A percentile compares a stretch with the other conserved stretches of the same genome.
phyloP scores from a whole-genome alignment of 257 asterid genomes.

The Lantana camara region DNA sequence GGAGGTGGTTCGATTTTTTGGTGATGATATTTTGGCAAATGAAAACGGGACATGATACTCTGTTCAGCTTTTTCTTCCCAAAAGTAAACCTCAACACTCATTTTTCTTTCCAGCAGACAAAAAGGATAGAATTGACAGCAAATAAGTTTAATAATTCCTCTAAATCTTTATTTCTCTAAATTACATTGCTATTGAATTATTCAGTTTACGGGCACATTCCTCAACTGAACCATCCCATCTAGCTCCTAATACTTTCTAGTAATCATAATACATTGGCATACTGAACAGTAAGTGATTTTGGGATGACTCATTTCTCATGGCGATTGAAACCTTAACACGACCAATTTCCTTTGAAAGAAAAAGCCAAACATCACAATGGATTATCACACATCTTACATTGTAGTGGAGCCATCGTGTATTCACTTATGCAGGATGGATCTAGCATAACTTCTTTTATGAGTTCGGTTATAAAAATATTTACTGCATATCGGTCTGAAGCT shows the following conservation, averaged over 20 bases:
- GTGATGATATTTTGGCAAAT: background rate
- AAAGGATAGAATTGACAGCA: background rate
- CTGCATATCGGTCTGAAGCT: background rate
- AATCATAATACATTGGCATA: constrained; percentile 4
- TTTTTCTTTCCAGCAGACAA: constrained; percentile 1
- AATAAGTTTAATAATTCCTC: background rate
- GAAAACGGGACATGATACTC: background rate
- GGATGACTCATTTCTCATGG: too few species aligned
- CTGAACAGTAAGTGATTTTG: too few species aligned
- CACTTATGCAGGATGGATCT: too few species aligned
- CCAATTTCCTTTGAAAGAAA: too few species aligned
- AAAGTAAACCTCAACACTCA: background rate
- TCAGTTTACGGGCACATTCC: background rate
- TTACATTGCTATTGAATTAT: background rate
- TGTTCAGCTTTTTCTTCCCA: background rate
- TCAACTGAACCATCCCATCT: background rate
- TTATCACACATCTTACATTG: too few species aligned
- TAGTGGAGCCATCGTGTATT: too few species aligned
- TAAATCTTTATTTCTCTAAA: constrained; percentile 1
- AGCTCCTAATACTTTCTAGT: background rate
- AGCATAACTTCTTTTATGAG: background rate
- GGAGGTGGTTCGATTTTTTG: background rate
- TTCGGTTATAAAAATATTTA: background rate
- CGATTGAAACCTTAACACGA: too few species aligned
- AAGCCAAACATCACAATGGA: too few species aligned